Evolutionary conservation across 805 yeast genomes (phyloP).

Genomic region (Candida koratica): DNA sequence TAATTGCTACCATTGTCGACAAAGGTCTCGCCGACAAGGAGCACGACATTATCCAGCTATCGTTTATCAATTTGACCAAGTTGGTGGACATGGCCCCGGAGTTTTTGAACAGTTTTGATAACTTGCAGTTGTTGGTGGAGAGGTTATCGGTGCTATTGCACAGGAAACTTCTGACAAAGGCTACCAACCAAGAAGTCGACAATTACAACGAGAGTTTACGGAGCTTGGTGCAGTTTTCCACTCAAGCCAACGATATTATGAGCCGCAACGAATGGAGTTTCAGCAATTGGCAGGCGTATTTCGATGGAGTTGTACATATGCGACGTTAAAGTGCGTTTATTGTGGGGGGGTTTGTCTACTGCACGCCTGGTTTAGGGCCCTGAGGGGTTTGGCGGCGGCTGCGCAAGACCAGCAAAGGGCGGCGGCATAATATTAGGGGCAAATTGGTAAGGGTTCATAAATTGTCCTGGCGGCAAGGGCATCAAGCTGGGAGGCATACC

Average conservation of each 20-base stretch:
- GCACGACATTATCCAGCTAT: constrained; percentile 52
- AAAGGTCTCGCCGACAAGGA: constrained; percentile 59
- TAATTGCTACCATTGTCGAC: constrained; percentile 41
- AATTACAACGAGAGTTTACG: constrained; percentile 43
- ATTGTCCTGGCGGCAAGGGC: constrained; percentile 4
- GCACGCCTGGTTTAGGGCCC: too few species aligned
- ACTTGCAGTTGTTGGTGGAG: constrained; percentile 31
- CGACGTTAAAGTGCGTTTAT: too few species aligned
- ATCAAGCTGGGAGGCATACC: constrained; percentile 5
- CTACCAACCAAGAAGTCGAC: constrained; percentile 66
- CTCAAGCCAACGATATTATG: constrained; percentile 9
- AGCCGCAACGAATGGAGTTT: constrained; percentile 12
- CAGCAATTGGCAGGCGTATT: constrained; percentile 14
- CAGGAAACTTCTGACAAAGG: constrained; percentile 52
- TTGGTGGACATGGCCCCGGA: constrained; percentile 32
- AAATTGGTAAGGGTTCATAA: constrained; percentile 5
- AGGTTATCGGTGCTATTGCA: constrained; percentile 35
- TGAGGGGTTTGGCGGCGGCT: too few species aligned
- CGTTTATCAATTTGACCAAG: constrained; percentile 41
- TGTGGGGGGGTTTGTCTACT: too few species aligned
- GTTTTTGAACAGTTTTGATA: constrained; percentile 16
- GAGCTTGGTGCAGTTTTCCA: constrained; percentile 12
- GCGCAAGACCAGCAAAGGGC: constrained; percentile 1
- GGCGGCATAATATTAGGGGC: constrained; percentile 6
- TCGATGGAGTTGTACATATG: too few species aligned